phyloP scores from a whole-genome alignment of 23 red algal genomes.

The Agarophyton chilense region DNA sequence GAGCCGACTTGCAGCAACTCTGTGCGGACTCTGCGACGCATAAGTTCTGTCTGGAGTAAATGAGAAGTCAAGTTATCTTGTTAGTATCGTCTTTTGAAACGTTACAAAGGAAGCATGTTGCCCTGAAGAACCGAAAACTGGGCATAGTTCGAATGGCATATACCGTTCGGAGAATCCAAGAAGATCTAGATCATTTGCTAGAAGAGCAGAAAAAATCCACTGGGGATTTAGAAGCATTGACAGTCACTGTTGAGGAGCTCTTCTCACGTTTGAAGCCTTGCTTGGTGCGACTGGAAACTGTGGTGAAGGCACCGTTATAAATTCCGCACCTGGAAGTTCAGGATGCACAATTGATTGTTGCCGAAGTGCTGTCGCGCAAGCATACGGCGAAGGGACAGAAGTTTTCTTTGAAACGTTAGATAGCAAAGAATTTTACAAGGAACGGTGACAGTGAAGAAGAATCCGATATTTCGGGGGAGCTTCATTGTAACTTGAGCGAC shows the following conservation, averaged over 20 bases:
- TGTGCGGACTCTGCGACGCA: no score
- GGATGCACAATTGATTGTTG: neutral
- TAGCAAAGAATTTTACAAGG: neutral
- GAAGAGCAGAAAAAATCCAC: slow-evolving; percentile 6
- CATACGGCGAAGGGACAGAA: neutral
- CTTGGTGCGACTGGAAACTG: no score
- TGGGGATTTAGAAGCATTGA: no score
- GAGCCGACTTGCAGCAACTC: no score
- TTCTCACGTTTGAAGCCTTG: no score
- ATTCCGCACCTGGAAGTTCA: neutral
- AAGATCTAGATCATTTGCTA: neutral
- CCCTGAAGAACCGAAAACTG: neutral
- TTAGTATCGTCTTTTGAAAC: no score
- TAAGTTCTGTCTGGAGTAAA: no score
- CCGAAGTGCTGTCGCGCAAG: neutral
- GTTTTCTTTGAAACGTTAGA: neutral
- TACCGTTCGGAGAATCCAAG: neutral
- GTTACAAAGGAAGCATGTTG: neutral
- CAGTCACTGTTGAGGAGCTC: no score
- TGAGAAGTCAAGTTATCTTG: no score
- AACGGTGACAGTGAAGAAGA: neutral
- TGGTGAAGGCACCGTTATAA: neutral
- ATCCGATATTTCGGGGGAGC: no score
- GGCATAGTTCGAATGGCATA: neutral
- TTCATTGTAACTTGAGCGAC: no score